phyloP scores from a whole-genome alignment of 2,329 filamentous ascomycete species.

The Colletotrichum kahawae region DNA sequence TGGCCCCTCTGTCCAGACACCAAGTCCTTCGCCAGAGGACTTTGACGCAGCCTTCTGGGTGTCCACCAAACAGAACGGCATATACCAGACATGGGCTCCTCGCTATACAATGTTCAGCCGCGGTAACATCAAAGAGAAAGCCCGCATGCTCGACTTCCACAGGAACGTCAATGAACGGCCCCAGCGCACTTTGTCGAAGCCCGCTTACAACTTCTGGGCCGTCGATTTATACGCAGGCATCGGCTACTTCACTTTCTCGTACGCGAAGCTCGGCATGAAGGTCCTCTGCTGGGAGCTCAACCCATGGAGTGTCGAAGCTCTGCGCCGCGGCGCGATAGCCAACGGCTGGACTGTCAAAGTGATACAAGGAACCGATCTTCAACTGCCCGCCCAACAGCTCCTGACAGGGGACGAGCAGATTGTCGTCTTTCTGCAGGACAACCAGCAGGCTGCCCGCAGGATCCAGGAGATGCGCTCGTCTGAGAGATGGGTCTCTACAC shows the following conservation, averaged over 20 bases:
- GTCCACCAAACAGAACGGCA: slow-evolving; percentile 76
- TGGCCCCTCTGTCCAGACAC: slow-evolving; percentile 50
- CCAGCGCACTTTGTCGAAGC: background rate
- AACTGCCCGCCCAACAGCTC: slow-evolving; percentile 39
- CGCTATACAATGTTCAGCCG: slow-evolving; percentile 93
- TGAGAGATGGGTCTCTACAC: slow-evolving; percentile 24
- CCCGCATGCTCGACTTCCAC: slow-evolving; percentile 68
- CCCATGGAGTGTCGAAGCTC: slow-evolving; percentile 82
- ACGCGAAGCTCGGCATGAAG: slow-evolving; percentile 71
- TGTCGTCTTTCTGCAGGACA: slow-evolving; percentile 73
- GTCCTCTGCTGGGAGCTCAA: slow-evolving; percentile 93
- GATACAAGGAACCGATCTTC: slow-evolving; percentile 46
- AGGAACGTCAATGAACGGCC: background rate
- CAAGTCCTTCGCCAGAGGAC: slow-evolving; percentile 48
- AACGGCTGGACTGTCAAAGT: slow-evolving; percentile 71
- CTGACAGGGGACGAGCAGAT: slow-evolving; percentile 57
- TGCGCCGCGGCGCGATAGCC: slow-evolving; percentile 73
- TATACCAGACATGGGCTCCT: slow-evolving; percentile 86
- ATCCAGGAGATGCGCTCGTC: slow-evolving; percentile 39
- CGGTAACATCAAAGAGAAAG: slow-evolving; percentile 90
- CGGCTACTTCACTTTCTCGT: slow-evolving; percentile 91
- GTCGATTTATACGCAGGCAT: slow-evolving; percentile 93
- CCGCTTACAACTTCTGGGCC: slow-evolving; percentile 48
- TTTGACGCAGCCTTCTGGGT: slow-evolving; percentile 80
- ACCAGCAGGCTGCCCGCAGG: slow-evolving; percentile 54